These are phyloP conservation scores for Helicocarpus griseus DNA, from an alignment of 2,329 filamentous ascomycete species.

Conservation along the genomic window DNA sequence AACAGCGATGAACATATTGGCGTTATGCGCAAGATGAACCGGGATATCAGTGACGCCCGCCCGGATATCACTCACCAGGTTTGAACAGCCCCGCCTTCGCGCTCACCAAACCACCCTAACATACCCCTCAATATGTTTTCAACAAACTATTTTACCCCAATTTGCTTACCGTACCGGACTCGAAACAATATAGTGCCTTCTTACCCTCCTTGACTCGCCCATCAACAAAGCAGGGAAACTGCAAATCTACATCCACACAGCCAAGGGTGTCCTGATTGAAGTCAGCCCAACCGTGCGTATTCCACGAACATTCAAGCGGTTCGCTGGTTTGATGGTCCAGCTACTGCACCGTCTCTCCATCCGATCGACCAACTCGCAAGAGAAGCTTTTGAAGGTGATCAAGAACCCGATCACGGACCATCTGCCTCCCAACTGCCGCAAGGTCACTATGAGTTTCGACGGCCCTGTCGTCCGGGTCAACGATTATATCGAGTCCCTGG, in stretches of 20 bases:
- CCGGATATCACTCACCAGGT: constrained; percentile 99
- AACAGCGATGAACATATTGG: constrained; percentile 99
- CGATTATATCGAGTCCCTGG: constrained; percentile 76
- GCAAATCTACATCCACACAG: constrained; percentile 97
- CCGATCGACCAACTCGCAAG: constrained; percentile 89
- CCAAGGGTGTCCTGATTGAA: constrained; percentile 93
- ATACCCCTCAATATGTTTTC: not conserved
- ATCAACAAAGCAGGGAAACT: constrained; percentile 97
- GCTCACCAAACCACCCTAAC: not conserved
- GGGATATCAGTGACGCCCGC: constrained; percentile 93
- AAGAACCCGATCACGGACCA: constrained; percentile 97
- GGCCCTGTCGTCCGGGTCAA: constrained; percentile 75
- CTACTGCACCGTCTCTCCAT: constrained; percentile 92
- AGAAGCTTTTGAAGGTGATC: constrained; percentile 95
- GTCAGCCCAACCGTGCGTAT: constrained; percentile 97
- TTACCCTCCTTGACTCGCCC: constrained; percentile 93
- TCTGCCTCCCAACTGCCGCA: constrained; percentile 90
- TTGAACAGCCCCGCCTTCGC: constrained; percentile 26
- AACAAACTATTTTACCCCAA: no score
- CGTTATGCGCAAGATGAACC: constrained; percentile 98
- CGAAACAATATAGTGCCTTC: constrained; percentile 60
- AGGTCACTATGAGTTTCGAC: constrained; percentile 94
- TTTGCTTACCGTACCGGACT: not conserved
- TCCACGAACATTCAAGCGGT: constrained; percentile 96
- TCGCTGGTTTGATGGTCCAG: constrained; percentile 97